phyloP scores from a whole-genome alignment of 176 grass and related monocot genomes.

The sorghum (Sorghum bicolor) region Sorghum_bicolor_NCBIv3 NC_012876.2:5223501-5224000 shows the following conservation, averaged over 20 bases:
- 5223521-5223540: constrained; percentile 91
- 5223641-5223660: not conserved
- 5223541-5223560: constrained; percentile 98
- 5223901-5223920: not conserved
- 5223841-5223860: not conserved
- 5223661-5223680: not conserved
- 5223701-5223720: constrained; percentile 9
- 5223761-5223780: not conserved
- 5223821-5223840: not conserved
- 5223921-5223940: not conserved
- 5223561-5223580: constrained; percentile 23
- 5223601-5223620: not conserved
- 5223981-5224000: not conserved
- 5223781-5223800: not conserved
- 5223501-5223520: constrained; percentile 93
- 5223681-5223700: not conserved
- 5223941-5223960: not conserved
- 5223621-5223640: not conserved
- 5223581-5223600: not conserved
- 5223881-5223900: not conserved
- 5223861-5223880: not conserved
- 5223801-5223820: not conserved
- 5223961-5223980: not conserved
- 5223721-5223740: not conserved
- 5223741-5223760: not conserved